Evolutionary conservation across 1,284 basidiomycete genomes (phyloP).

Genomic region (Porodaedalea pini): DNA sequence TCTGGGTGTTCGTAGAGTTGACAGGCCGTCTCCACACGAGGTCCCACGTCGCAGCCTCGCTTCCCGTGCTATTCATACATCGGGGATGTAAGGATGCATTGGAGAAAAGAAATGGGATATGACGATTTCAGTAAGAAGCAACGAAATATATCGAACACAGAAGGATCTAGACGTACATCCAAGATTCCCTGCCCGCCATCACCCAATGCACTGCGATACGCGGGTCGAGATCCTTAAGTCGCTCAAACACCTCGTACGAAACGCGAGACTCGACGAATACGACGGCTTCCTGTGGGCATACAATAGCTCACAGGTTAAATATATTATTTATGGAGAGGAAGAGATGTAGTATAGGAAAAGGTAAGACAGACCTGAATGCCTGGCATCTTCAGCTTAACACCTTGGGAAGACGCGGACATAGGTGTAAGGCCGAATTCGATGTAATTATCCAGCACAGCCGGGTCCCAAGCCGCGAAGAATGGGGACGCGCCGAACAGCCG

Average conservation of each 20-base stretch:
- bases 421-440: conserved; percentile 59
- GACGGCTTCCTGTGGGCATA: conserved; percentile 44
- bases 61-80: conserved; percentile 37
- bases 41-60: conserved; percentile 37
- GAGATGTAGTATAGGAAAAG: background rate
- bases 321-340: conserved; percentile 13
- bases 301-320: background rate
- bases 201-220: conserved; percentile 53
- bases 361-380: conserved; percentile 39
- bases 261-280: conserved; percentile 45
- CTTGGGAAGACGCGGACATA: conserved; percentile 29
- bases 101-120: background rate
- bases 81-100: background rate
- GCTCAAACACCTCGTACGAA: conserved; percentile 44
- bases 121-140: background rate
- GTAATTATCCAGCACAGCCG: conserved; percentile 63
- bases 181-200: conserved; percentile 42
- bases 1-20: conserved; percentile 57
- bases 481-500: conserved; percentile 49
- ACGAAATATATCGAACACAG: background rate
- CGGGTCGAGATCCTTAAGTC: conserved; percentile 42
- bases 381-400: conserved; percentile 59
- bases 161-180: conserved; percentile 22
- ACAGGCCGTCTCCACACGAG: conserved; percentile 57
- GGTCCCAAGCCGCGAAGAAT: conserved; percentile 77